Conservation (phyloP, 1,284 basidiomycete species). For the Cryptococcus deneoformans region DNA sequence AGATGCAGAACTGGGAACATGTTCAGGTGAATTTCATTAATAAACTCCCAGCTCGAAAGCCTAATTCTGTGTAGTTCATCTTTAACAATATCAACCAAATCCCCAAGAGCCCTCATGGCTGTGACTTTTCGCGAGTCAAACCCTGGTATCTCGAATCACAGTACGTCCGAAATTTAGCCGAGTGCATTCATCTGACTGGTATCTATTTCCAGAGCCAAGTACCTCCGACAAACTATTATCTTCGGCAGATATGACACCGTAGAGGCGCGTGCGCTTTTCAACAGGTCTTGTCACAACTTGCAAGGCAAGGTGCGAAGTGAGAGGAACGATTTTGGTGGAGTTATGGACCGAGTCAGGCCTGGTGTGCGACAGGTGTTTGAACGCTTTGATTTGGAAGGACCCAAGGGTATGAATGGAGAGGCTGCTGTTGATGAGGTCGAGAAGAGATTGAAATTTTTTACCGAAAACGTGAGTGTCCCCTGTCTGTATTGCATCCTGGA, state of each 20-base stretch:
- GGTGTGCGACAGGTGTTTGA: slow-evolving; percentile 70
- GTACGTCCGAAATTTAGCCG: slow-evolving; percentile 54
- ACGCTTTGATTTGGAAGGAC: slow-evolving; percentile 42
- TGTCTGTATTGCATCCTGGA: not conserved
- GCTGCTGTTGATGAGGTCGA: slow-evolving; percentile 79
- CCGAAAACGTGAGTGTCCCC: slow-evolving; percentile 63
- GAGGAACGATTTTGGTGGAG: slow-evolving; percentile 58
- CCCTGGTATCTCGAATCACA: slow-evolving; percentile 95
- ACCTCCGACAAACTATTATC: slow-evolving; percentile 84
- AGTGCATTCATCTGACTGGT: slow-evolving; percentile 1
- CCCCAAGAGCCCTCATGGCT: slow-evolving; percentile 87
- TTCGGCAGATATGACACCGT: slow-evolving; percentile 88
- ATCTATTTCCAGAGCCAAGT: slow-evolving; percentile 58
- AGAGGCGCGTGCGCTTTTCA: slow-evolving; percentile 78
- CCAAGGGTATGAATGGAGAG: slow-evolving; percentile 25
- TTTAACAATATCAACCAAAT: slow-evolving; percentile 80
- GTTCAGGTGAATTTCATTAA: slow-evolving; percentile 62
- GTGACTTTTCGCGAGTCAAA: slow-evolving; percentile 95
- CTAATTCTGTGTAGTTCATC: slow-evolving; percentile 63
- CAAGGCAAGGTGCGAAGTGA: slow-evolving; percentile 75
- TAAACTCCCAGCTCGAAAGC: not conserved
- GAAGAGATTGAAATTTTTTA: slow-evolving; percentile 80
- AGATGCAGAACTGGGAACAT: slow-evolving; percentile 99
- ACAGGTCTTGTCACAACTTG: slow-evolving; percentile 68
- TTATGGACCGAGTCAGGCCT: slow-evolving; percentile 63